Conservation (phyloP, 2,329 filamentous ascomycete genomes). For the Ceratocystis smalleyi region DNA sequence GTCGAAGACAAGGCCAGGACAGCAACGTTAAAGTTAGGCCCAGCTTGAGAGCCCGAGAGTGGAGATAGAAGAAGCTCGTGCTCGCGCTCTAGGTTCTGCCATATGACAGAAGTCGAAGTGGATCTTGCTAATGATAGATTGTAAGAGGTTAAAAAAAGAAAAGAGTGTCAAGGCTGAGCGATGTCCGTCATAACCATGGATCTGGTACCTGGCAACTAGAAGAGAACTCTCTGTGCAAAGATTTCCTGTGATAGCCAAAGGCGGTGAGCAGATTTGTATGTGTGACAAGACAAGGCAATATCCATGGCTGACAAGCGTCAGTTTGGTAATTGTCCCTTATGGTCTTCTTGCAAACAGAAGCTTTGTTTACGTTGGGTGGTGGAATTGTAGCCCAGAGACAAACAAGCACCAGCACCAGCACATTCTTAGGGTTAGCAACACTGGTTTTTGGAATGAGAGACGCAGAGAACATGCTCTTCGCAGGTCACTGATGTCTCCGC, state of each 20-base stretch:
- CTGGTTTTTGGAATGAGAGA: background rate
- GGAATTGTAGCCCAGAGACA: background rate
- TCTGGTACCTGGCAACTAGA: background rate
- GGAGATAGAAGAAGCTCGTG: background rate
- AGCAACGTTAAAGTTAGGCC: background rate
- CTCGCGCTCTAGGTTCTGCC: background rate
- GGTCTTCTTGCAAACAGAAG: no score
- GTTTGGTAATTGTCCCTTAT: no score
- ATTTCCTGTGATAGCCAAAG: background rate
- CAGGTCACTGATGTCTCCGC: no score
- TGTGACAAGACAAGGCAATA: background rate
- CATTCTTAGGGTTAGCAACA: background rate
- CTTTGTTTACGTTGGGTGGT: background rate
- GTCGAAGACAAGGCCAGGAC: background rate
- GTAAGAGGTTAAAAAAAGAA: background rate
- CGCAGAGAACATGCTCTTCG: no score
- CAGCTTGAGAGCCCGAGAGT: background rate
- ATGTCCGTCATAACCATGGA: background rate
- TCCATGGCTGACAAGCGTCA: no score
- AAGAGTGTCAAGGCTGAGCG: background rate
- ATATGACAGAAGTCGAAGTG: conserved; percentile 4
- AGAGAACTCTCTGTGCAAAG: background rate
- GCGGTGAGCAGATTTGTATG: background rate
- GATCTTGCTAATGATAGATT: background rate
- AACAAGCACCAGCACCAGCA: no score